Evolutionary conservation across 768 basidiomycete species (phyloP), one percentile per base, ranked within the genome.

Genomic region (Wakefieldia striispora): DNA sequence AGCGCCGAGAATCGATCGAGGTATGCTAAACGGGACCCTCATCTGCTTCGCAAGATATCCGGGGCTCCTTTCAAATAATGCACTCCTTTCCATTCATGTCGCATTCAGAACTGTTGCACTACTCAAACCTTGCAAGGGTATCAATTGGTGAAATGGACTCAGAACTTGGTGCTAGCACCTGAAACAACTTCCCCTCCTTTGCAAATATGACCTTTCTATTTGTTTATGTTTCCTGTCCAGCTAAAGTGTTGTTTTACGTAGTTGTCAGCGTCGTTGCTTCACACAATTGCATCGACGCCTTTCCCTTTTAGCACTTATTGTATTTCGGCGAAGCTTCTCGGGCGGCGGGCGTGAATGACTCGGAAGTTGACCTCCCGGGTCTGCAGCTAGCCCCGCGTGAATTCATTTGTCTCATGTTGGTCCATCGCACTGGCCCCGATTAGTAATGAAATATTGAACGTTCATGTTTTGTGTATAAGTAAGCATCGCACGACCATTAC

Each of bases 1-100:
- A 90, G 74, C 80, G 86, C 63, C 75, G 89, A 55, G 88, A 88
- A 67, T 70, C 80, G 57, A 77, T 89, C 58, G 86, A 87, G 66
- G 84, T 77, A 29, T 88, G 76, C 67, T 88, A 68, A 83, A 47
- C 8, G 50, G 37, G 33, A 36, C 48, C 49, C 13, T 45, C 40
- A n/a, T 13, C 49, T 36, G 26, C 39, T 40, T 50, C 48, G 47
- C 40, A 33, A 53, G 41, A 43, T n/a, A 36, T 42, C 43, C 45
- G 6, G 24, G 40, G 37, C 42, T 38, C 47, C 53, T 49, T 50
- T 61, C 55, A 39, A 46, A 48, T 47, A 46, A 51, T 49, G 50
- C 63, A 40, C 40, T 69, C 63, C 39, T 61, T 59, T 52, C 43
- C 40, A 29, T 21, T 49, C 37, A 23, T 39, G 41, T 63, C 41